Evolutionary conservation across 2,329 filamentous ascomycete genomes (phyloP), one percentile per base, ranked within the genome.

Genomic region (Nemania abortiva): DNA sequence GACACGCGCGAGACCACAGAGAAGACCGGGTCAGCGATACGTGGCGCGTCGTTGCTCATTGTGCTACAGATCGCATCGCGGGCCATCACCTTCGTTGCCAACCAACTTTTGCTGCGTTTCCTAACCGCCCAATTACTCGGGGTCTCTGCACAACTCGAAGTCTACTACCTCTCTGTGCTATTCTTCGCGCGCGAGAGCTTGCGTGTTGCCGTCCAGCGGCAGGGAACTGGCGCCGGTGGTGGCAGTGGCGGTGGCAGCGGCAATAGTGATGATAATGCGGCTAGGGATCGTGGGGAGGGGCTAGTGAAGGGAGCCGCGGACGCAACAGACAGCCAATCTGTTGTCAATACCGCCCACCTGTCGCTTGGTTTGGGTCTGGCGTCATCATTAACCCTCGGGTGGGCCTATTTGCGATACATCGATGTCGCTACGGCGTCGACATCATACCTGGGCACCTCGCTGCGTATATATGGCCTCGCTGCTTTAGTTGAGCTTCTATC

Each of bases 161-260:
- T 98, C 0, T 98, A 95, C 80, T 95, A 95, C 68, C 91, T 97
- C 53, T 94, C 94, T 0, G 91, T 97, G n/a, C 86, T 99, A 0
- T 98, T 97, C 81, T 98, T 99, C 77, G 92, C 96, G 0, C 88
- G 96, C 47, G 96, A 99, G 81, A 95, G 92, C 76, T 83, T 98
- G 57, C 91, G 96, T 18, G 91, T 97, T n/a, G 94, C 95, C 29
- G 89, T 97, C 42, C 95, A 98, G 81, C 88, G 96, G 60, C 92
- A 95, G 74, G 82, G 84, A 6, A 60, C 55, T 6, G 47, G 52
- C 22, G 22, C 24, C 6, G 57, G 49, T n/a, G 37, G 45, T 9
- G 47, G 24, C 13, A 42, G 31, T 11, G n/a, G 24, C 13, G 53
- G 31, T 11, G n/a, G 10, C 10, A 3, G 27, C 24, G 15, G 24